phyloP scores from a whole-genome alignment of 192 early-diverging fungal species.

The Coemansia reversa region DNA sequence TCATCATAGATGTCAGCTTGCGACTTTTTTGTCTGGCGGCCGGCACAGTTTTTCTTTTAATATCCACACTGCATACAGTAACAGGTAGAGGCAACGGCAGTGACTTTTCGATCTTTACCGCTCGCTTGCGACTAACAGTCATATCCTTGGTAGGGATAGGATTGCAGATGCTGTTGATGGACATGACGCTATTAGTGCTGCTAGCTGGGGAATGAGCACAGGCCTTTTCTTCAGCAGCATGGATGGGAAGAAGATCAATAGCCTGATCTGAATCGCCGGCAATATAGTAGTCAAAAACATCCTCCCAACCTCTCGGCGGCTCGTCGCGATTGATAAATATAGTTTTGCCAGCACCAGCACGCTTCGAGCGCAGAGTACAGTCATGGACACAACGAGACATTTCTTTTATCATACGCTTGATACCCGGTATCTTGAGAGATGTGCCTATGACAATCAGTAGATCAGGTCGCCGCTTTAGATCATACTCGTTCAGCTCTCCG shows the following conservation, averaged over 20 bases:
- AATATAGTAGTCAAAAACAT: slow-evolving; percentile 55
- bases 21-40: slow-evolving; percentile 1
- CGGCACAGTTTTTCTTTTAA: not conserved
- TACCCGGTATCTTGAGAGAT: slow-evolving; percentile 55
- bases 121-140: not conserved
- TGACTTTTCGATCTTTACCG: not conserved
- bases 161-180: slow-evolving; percentile 4
- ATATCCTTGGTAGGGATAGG: not conserved
- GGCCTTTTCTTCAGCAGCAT: not conserved
- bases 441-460: slow-evolving; percentile 58
- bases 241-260: slow-evolving; percentile 27
- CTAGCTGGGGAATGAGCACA: not conserved
- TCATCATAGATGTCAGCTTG: slow-evolving; percentile 47
- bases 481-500: slow-evolving; percentile 43
- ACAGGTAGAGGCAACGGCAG: slow-evolving; percentile 5
- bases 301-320: slow-evolving; percentile 52
- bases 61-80: not conserved
- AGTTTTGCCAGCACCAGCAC: slow-evolving; percentile 43
- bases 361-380: slow-evolving; percentile 25
- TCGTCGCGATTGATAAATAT: slow-evolving; percentile 54
- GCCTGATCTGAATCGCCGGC: slow-evolving; percentile 45
- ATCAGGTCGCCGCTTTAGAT: slow-evolving; percentile 52
- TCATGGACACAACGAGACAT: slow-evolving; percentile 51
- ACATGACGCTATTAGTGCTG: not conserved
- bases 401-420: slow-evolving; percentile 56